These are phyloP conservation scores for Yamadazyma pseudoaaseri DNA, from an alignment of 1,139 yeast genomes.

Conservation along the genomic window DNA sequence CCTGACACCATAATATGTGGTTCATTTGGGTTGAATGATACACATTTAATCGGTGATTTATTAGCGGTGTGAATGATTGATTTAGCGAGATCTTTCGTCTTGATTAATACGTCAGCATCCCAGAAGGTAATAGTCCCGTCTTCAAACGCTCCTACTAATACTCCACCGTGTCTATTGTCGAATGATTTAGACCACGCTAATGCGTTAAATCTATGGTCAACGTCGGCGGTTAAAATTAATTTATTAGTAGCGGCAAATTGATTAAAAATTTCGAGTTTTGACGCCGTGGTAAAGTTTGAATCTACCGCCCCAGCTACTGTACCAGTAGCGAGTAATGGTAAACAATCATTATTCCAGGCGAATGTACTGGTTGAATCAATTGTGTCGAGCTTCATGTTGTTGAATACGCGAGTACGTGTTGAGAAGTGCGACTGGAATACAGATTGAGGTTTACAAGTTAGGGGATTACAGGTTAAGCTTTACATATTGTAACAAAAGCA, in stretches of 20 bases:
- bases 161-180: conserved; percentile 52
- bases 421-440: too few species aligned
- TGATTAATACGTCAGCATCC: conserved; percentile 51
- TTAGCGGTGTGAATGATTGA: conserved; percentile 65
- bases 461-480: too few species aligned
- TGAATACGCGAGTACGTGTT: too few species aligned
- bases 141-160: conserved; percentile 89
- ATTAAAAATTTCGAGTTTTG: conserved; percentile 78
- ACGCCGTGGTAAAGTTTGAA: conserved; percentile 76
- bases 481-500: too few species aligned
- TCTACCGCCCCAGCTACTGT: conserved; percentile 95
- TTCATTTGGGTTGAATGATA: conserved; percentile 78
- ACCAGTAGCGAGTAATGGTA: conserved; percentile 83
- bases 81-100: conserved; percentile 36
- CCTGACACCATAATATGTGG: conserved; percentile 78
- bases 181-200: conserved; percentile 80
- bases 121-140: conserved; percentile 78
- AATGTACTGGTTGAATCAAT: conserved; percentile 85
- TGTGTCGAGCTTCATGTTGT: conserved; percentile 65
- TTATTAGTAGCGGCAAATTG: conserved; percentile 47
- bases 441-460: too few species aligned
- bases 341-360: conserved; percentile 84
- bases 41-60: conserved; percentile 55
- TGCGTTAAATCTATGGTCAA: conserved; percentile 69
- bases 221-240: conserved; percentile 44